These are phyloP conservation scores for Rheum nobile DNA, from an alignment of 148 eudicot species.

Conservation along the genomic window DNA sequence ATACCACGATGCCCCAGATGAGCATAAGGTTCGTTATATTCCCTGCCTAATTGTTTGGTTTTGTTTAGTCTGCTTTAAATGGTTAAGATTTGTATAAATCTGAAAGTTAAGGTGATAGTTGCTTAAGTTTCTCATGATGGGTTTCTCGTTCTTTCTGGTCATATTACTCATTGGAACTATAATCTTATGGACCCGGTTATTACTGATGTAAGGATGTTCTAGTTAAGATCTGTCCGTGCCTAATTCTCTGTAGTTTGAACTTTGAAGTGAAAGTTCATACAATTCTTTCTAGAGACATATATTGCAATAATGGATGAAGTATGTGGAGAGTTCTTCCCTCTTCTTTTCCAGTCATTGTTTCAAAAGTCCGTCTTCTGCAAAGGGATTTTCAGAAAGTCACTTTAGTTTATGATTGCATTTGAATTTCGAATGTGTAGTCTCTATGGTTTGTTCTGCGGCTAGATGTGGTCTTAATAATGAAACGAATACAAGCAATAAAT, in stretches of 20 bases:
- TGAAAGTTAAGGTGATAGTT: not conserved
- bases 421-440: not conserved
- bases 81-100: not conserved
- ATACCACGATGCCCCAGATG: conserved; percentile 64
- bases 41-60: not conserved
- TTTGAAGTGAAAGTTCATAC: not conserved
- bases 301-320: not conserved
- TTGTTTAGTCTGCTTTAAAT: not conserved
- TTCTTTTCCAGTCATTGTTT: no score
- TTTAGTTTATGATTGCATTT: not conserved
- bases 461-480: not conserved
- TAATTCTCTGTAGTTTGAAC: not conserved
- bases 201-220: not conserved
- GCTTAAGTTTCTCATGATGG: not conserved
- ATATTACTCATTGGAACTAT: not conserved
- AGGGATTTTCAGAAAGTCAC: not conserved
- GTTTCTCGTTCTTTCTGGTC: not conserved
- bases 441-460: not conserved
- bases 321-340: not conserved
- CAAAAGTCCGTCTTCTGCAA: not conserved
- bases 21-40: conserved; percentile 35
- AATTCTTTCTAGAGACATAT: not conserved
- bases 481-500: not conserved
- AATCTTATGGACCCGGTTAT: not conserved
- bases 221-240: not conserved